Percentiles rank a stretch among this genome's conserved stretches.
These are phyloP conservation scores for Metarhizium humberi DNA, from an alignment of 2,329 filamentous ascomycete genomes.

Conservation along the genomic window DNA sequence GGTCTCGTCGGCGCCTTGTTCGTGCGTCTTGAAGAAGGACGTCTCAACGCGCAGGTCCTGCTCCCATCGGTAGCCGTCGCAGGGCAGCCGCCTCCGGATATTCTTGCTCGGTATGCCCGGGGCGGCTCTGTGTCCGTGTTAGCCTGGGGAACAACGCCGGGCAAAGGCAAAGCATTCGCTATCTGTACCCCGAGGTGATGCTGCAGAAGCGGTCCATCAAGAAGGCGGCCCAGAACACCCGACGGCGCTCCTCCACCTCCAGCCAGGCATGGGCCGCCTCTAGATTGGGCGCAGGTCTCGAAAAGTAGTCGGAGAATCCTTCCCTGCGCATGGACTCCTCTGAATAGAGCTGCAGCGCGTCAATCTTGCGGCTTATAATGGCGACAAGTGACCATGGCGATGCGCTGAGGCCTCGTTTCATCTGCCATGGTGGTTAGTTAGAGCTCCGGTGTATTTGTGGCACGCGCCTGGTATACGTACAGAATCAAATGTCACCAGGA, in stretches of 20 bases:
- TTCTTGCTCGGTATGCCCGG: neutral
- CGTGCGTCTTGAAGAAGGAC: too few relatives aligned
- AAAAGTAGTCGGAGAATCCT: too few relatives aligned
- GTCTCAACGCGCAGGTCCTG: constrained; percentile 23
- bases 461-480: neutral
- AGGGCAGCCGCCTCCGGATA: constrained; percentile 26
- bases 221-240: constrained; percentile 33
- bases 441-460: too few relatives aligned
- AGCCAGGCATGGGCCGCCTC: constrained; percentile 17
- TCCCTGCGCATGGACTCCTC: too few relatives aligned
- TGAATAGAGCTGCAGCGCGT: too few relatives aligned
- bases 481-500: constrained; percentile 6
- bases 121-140: too few relatives aligned
- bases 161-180: constrained; percentile 5
- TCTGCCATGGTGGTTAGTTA: neutral
- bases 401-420: too few relatives aligned
- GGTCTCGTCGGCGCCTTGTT: too few relatives aligned
- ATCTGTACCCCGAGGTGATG: constrained; percentile 29
- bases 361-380: too few relatives aligned
- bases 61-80: constrained; percentile 29
- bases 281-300: too few relatives aligned
- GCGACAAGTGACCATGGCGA: too few relatives aligned
- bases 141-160: too few relatives aligned
- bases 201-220: constrained; percentile 29
- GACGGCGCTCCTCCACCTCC: constrained; percentile 27